A percentile compares a stretch with the other conserved stretches of the same genome.
phyloP scores from a whole-genome alignment of 2,329 filamentous ascomycete genomes.

The Parastagonospora nodorum region DNA sequence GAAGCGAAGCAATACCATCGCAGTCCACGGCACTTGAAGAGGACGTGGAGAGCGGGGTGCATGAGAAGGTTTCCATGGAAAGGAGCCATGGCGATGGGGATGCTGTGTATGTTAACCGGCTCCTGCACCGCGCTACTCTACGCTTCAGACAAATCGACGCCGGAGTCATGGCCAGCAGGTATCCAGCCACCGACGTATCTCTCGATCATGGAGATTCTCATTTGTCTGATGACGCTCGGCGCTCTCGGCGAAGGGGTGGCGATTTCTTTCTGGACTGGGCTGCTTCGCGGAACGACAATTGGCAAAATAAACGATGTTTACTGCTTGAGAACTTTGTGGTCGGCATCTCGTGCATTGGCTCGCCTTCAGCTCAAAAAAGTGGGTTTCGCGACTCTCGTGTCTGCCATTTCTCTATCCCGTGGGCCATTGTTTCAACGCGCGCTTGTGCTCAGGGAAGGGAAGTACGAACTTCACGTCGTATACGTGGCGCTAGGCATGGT shows the following conservation, averaged over 20 bases:
- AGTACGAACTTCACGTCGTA: not conserved
- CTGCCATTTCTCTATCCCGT: slow-evolving; percentile 12
- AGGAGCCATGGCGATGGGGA: slow-evolving; percentile 18
- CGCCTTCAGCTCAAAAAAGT: not conserved
- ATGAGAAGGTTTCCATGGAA: slow-evolving; percentile 20
- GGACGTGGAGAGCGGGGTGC: not conserved
- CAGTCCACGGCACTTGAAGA: slow-evolving; percentile 6
- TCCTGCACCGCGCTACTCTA: slow-evolving; percentile 24
- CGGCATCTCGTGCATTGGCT: slow-evolving; percentile 7
- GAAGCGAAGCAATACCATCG: slow-evolving; percentile 2
- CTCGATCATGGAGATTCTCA: slow-evolving; percentile 23
- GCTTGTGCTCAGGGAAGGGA: not conserved
- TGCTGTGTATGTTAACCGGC: slow-evolving; percentile 15
- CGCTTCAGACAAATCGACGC: slow-evolving; percentile 15
- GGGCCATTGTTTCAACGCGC: slow-evolving; percentile 30
- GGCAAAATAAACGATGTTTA: slow-evolving; percentile 20
- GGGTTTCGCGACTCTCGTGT: not conserved
- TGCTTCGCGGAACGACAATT: slow-evolving; percentile 18
- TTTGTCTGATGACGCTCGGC: slow-evolving; percentile 23
- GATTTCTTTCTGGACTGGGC: slow-evolving; percentile 23
- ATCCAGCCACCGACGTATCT: slow-evolving; percentile 27
- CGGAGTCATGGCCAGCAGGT: slow-evolving; percentile 15
- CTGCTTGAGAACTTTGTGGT: slow-evolving; percentile 18
- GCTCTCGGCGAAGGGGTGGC: slow-evolving; percentile 24
- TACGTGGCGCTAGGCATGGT: slow-evolving; percentile 14